A percentile compares a stretch with the other conserved stretches of the same genome.
Conservation (phyloP, 306 rosid species). For the Prunus fruticosa region DNA sequence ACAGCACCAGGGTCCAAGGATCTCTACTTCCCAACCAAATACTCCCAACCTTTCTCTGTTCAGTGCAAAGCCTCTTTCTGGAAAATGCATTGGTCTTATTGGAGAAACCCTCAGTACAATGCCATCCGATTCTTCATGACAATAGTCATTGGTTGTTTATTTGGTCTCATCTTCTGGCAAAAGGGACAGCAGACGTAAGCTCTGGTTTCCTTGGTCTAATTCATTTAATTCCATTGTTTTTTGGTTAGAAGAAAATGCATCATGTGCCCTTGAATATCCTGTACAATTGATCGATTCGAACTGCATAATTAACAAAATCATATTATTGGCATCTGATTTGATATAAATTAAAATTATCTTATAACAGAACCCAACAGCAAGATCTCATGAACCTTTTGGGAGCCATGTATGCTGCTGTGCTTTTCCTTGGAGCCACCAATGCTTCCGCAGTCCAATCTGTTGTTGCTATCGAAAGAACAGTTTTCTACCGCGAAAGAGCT, state of each 20-base stretch:
- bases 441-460: conserved; percentile 37
- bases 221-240: background rate
- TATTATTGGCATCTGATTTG: background rate
- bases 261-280: no score
- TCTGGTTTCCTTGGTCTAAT: background rate
- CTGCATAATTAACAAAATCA: background rate
- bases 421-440: conserved; percentile 44
- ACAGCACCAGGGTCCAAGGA: conserved; percentile 38
- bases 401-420: conserved; percentile 39
- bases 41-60: conserved; percentile 33
- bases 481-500: conserved; percentile 47
- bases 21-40: conserved; percentile 37
- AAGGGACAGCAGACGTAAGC: conserved; percentile 43
- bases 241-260: no score
- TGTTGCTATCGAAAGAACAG: conserved; percentile 38
- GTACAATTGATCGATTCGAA: background rate
- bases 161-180: conserved; percentile 46
- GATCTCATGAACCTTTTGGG: conserved; percentile 44
- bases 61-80: conserved; percentile 55
- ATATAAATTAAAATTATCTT: background rate
- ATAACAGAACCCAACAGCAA: conserved; percentile 35
- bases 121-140: conserved; percentile 42
- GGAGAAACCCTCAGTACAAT: conserved; percentile 47
- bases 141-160: conserved; percentile 28
- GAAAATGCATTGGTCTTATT: conserved; percentile 47